Evolutionary conservation across 805 yeast species (phyloP).

Genomic region (Cyberlindnera sargentensis): DNA sequence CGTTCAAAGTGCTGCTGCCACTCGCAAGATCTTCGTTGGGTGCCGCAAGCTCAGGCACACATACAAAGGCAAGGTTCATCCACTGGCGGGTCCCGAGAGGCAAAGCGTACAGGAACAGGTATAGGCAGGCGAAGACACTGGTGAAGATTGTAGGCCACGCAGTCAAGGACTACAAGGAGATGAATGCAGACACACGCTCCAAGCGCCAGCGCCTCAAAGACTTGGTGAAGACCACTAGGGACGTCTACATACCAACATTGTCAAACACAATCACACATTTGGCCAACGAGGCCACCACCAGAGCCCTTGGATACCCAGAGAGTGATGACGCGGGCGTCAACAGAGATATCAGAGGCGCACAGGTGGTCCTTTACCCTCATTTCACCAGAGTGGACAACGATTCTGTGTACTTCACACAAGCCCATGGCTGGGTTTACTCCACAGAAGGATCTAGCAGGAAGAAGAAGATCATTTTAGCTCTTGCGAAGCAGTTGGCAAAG

Average conservation of each 20-base stretch:
- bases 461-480: constrained; percentile 57
- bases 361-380: constrained; percentile 54
- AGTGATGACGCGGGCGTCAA: constrained; percentile 1
- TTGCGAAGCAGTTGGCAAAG: constrained; percentile 62
- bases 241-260: constrained; percentile 47
- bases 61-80: neutral
- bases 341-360: constrained; percentile 38
- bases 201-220: constrained; percentile 43
- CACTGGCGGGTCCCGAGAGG: neutral
- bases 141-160: neutral
- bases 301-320: constrained; percentile 16
- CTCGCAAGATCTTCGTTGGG: neutral
- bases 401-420: constrained; percentile 42
- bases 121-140: neutral
- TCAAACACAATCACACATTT: constrained; percentile 41
- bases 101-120: neutral
- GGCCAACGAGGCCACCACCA: constrained; percentile 36
- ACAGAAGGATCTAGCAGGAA: constrained; percentile 69
- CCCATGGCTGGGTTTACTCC: constrained; percentile 64
- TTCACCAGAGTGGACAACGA: constrained; percentile 34
- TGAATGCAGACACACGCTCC: constrained; percentile 5
- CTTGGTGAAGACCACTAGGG: constrained; percentile 47
- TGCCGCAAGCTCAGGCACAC: too few relatives aligned
- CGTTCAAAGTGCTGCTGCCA: neutral
- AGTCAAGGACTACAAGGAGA: neutral